A percentile compares a stretch with the other conserved stretches of the same genome.
phyloP scores from a whole-genome alignment of 805 yeast species.

The Lipomyces yamadae region DNA sequence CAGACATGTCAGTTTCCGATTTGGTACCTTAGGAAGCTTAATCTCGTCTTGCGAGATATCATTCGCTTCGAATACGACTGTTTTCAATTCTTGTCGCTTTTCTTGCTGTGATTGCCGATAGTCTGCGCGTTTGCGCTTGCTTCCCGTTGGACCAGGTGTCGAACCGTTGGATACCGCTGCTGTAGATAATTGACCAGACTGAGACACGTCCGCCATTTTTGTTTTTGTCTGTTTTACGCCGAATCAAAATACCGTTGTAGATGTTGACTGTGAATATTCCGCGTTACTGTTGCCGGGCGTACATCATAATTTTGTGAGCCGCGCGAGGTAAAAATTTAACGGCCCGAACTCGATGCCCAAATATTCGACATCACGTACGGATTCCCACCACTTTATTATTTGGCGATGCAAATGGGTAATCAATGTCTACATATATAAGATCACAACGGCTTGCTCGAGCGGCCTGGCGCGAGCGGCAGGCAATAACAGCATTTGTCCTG shows the following conservation, averaged over 20 bases:
- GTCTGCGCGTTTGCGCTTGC: slow-evolving; percentile 44
- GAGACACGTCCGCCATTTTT: background rate
- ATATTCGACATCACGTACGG: background rate
- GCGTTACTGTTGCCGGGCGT: background rate
- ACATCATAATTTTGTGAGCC: background rate
- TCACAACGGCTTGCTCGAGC: background rate
- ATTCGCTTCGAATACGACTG: slow-evolving; percentile 52
- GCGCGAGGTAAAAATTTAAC: background rate
- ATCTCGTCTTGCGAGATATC: slow-evolving; percentile 36
- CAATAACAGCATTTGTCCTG: background rate
- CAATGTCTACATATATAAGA: background rate
- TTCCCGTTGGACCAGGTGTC: slow-evolving; percentile 7
- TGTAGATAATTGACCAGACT: background rate
- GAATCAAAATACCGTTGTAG: background rate
- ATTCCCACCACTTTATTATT: background rate
- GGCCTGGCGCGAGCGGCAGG: background rate
- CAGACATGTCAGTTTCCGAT: background rate
- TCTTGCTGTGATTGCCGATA: slow-evolving; percentile 55
- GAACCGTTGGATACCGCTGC: background rate
- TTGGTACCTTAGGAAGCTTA: slow-evolving; percentile 31
- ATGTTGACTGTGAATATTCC: background rate
- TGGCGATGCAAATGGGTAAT: background rate
- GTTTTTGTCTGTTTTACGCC: background rate
- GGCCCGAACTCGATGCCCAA: background rate
- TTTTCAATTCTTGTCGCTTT: slow-evolving; percentile 54